Conservation (phyloP, 1,284 basidiomycete species). For the Thelephora terrestris region DNA sequence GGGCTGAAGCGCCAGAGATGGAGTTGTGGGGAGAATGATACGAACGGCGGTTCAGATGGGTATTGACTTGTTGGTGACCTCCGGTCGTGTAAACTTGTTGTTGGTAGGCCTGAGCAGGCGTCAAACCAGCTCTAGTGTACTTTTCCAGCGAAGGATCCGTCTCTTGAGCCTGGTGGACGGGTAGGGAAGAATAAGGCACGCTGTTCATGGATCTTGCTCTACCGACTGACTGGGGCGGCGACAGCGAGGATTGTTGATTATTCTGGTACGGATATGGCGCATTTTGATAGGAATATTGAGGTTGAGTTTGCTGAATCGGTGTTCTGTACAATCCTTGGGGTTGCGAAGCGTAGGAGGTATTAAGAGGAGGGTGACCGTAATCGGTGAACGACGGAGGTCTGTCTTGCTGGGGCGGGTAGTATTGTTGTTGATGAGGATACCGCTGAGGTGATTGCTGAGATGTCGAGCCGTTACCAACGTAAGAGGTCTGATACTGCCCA, state of each 20-base stretch:
- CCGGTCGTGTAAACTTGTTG: slow-evolving; percentile 52
- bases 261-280: slow-evolving; percentile 14
- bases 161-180: slow-evolving; percentile 36
- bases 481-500: slow-evolving; percentile 23
- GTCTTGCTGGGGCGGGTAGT: slow-evolving; percentile 18
- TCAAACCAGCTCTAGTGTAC: slow-evolving; percentile 43
- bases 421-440: slow-evolving; percentile 22
- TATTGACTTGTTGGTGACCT: slow-evolving; percentile 21
- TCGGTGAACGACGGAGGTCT: slow-evolving; percentile 19
- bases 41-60: slow-evolving; percentile 4
- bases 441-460: slow-evolving; percentile 12
- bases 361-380: slow-evolving; percentile 14
- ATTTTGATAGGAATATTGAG: slow-evolving; percentile 19
- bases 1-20: slow-evolving; percentile 10
- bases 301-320: slow-evolving; percentile 12
- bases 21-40: slow-evolving; percentile 10
- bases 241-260: slow-evolving; percentile 24
- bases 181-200: slow-evolving; percentile 34
- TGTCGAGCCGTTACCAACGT: slow-evolving; percentile 15
- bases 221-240: slow-evolving; percentile 29
- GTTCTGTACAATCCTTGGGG: slow-evolving; percentile 9
- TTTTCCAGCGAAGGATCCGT: slow-evolving; percentile 38
- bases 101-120: slow-evolving; percentile 72
- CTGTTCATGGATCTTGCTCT: slow-evolving; percentile 45
- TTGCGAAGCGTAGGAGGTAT: slow-evolving; percentile 9